phyloP scores from a whole-genome alignment of 441 rosid species.

The Pelargonium citronellum region DNA sequence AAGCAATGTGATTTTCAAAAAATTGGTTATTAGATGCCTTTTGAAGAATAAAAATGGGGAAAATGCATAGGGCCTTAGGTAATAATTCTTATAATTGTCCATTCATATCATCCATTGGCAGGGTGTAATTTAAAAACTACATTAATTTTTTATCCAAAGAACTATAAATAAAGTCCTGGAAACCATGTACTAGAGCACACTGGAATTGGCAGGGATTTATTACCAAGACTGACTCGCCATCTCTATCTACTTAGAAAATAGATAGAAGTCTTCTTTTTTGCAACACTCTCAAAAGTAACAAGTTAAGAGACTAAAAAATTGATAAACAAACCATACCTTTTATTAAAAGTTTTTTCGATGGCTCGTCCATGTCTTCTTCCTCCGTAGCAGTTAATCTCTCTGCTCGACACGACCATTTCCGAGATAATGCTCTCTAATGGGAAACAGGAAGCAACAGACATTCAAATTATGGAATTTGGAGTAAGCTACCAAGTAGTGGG shows the following conservation, averaged over 20 bases:
- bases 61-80: not conserved
- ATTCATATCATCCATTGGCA: not conserved
- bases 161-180: not conserved
- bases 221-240: not conserved
- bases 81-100: not conserved
- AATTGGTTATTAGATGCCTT: not conserved
- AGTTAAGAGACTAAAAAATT: not conserved
- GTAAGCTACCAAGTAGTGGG: not conserved
- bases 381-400: conserved; percentile 1
- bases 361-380: not conserved
- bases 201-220: not conserved
- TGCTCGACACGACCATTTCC: not conserved
- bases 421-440: conserved; percentile 3
- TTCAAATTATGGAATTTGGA: not conserved
- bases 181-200: not conserved
- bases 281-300: too few species aligned
- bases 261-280: too few species aligned
- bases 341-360: conserved; percentile 1
- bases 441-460: not conserved
- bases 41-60: not conserved
- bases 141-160: not conserved
- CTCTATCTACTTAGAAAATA: too few species aligned
- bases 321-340: not conserved
- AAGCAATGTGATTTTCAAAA: not conserved
- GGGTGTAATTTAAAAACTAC: not conserved